These are phyloP conservation scores for Erigeron philadelphicus DNA, from an alignment of 140 eudicot genomes.

Conservation along the genomic window DNA sequence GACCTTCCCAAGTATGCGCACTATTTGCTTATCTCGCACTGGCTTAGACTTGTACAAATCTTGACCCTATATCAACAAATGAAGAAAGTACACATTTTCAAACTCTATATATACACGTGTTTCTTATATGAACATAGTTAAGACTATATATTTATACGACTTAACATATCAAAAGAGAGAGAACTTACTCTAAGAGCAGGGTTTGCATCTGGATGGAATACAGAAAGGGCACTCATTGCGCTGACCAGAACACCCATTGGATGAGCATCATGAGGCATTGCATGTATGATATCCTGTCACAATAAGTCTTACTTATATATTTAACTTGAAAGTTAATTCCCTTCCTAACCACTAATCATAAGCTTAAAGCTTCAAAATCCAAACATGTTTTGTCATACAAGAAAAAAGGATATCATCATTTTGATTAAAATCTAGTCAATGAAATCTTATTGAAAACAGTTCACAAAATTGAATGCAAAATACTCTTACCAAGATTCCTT, in stretches of 20 bases:
- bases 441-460: constrained; percentile 5
- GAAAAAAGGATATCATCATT: neutral
- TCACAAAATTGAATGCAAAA: constrained; percentile 6
- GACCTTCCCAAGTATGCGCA: constrained; percentile 98
- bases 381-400: neutral
- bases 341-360: neutral
- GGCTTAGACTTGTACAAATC: constrained; percentile 91
- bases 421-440: neutral
- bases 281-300: constrained; percentile 88
- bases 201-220: constrained; percentile 98
- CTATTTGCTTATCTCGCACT: constrained; percentile 96
- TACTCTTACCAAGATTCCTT: constrained; percentile 68
- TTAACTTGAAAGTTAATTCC: neutral
- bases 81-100: neutral
- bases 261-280: constrained; percentile 99
- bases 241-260: constrained; percentile 99
- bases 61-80: constrained; percentile 60
- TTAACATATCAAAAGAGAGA: constrained; percentile 1
- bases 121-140: too few species aligned
- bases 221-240: constrained; percentile 95
- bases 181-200: constrained; percentile 92
- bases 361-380: neutral
- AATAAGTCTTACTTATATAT: constrained; percentile 17
- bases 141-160: neutral
- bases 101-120: neutral